These are phyloP conservation scores for Ustilaginoidea virens DNA, from an alignment of 2,329 filamentous ascomycete species.

Conservation along the genomic window DNA sequence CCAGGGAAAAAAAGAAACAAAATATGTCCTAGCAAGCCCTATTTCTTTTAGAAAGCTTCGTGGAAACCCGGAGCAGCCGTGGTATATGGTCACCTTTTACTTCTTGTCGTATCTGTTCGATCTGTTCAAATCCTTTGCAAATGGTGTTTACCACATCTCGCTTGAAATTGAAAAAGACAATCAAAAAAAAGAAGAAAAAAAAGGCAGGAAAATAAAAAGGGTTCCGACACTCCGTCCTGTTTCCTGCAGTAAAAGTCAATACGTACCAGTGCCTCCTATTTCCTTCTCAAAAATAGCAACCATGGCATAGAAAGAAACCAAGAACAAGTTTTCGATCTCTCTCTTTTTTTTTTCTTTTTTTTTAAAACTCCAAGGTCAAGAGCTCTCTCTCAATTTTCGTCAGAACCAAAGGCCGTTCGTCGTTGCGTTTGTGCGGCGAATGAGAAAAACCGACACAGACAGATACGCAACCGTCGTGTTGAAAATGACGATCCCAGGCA, in stretches of 20 bases:
- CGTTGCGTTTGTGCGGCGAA: constrained; percentile 8
- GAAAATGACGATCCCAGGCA: constrained; percentile 12
- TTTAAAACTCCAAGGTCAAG: constrained; percentile 25
- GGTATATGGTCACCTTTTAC: constrained; percentile 23
- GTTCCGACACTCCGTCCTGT: constrained; percentile 23
- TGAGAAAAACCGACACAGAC: constrained; percentile 13
- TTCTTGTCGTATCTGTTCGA: constrained; percentile 16
- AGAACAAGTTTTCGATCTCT: too few species aligned
- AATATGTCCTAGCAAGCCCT: constrained; percentile 15
- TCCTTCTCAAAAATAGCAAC: constrained; percentile 21
- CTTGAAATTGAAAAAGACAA: too few species aligned
- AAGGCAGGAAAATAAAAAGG: constrained; percentile 5
- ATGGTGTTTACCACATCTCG: constrained; percentile 19
- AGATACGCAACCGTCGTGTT: constrained; percentile 8
- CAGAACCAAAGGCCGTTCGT: constrained; percentile 27
- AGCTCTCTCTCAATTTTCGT: constrained; percentile 31
- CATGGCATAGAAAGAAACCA: constrained; percentile 27
- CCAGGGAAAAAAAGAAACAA: constrained; percentile 7
- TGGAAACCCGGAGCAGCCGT: constrained; percentile 21
- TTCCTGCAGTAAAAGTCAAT: constrained; percentile 18
- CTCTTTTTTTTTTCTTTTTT: too few species aligned
- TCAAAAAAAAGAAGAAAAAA: not conserved
- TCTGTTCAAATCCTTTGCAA: too few species aligned
- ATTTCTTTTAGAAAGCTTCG: constrained; percentile 17
- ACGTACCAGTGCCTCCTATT: constrained; percentile 19